Evolutionary conservation across 2,329 filamentous ascomycete genomes (phyloP), one percentile per base, ranked within the genome.

Genomic region (Coccinonectria pachysandricola): DNA sequence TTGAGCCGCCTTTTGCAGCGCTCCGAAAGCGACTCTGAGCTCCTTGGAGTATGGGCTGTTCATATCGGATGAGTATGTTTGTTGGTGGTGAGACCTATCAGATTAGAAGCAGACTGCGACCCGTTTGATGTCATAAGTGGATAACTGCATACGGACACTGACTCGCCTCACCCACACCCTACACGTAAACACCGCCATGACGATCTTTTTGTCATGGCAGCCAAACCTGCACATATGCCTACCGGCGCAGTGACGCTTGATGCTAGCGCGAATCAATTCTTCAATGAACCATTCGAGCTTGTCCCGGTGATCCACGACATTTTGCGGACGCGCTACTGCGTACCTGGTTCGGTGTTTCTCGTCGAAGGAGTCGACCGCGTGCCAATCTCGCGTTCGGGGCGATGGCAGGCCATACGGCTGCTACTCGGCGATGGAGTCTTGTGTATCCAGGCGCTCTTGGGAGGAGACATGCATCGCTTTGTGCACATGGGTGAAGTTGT

Each of bases 391-490:
- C 28, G 35, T 5, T 49, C 43, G 3, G 49, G 40, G 10, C 42
- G 53, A 43, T 62, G 61, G 55, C 60, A 64, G 16, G 51, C 54
- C 2, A 40, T 70, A 1, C 55, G 66, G 3, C 36, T 73, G 8
- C 28, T 71, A 0, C 56, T 73, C 0, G 62, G 67, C 19, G 68
- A 73, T 35, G 66, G 68, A 2, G 54, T 63, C 38, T 44, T 70
- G 4, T 71, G 64, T 36, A 56, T 73, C n/a, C 68, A 73, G 42
- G 65, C 65, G 0, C 45, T 73, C 6, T 43, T 71, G 21, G 46
- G 49, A 6, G 48, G 56, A 2, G 56, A 57, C 23, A 54, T 65
- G 48, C 65, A 71, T 26, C 53, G 56, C 4, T 57, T 66, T n/a
- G 52, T 69, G 7, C 57, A 67, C 20, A 44, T 42, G 1, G 59